A percentile compares a stretch with the other conserved stretches of the same genome.
phyloP scores from a whole-genome alignment of 208 protist genomes.

The Leishmania turanica region DNA sequence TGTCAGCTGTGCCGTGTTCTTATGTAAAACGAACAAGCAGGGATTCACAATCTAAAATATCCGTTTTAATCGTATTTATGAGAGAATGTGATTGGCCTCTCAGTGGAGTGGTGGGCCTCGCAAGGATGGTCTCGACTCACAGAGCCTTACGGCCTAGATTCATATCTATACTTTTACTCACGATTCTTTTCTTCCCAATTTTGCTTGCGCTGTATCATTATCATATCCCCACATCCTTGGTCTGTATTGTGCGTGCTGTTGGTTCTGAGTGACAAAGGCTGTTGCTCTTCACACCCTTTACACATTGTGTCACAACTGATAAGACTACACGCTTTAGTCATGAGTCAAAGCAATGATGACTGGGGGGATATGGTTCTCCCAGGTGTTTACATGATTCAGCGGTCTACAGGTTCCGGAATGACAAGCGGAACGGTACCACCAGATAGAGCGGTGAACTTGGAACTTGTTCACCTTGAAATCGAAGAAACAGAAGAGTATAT shows the following conservation, averaged over 20 bases:
- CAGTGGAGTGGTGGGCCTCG: background rate
- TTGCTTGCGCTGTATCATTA: background rate
- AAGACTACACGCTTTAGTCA: background rate
- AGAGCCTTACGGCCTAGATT: background rate
- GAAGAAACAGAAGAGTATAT: slow-evolving; percentile 54
- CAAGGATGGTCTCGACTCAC: background rate
- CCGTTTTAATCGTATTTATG: background rate
- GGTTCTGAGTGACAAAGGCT: background rate
- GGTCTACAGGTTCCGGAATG: slow-evolving; percentile 10
- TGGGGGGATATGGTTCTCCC: slow-evolving; percentile 83
- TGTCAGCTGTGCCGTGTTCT: slow-evolving; percentile 3
- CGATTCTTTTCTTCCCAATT: background rate
- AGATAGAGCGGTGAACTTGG: slow-evolving; percentile 48
- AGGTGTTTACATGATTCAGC: slow-evolving; percentile 82
- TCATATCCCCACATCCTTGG: background rate
- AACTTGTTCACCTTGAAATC: slow-evolving; percentile 65
- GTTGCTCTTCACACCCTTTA: background rate
- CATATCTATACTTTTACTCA: background rate
- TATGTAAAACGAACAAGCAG: background rate
- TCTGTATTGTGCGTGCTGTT: background rate
- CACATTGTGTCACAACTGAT: background rate
- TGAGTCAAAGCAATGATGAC: slow-evolving; percentile 25
- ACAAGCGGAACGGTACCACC: slow-evolving; percentile 10
- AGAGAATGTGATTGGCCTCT: background rate
- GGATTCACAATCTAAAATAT: background rate